Evolutionary conservation across 768 basidiomycete species (phyloP).

Genomic region (Guyanaporus albipodus): DNA sequence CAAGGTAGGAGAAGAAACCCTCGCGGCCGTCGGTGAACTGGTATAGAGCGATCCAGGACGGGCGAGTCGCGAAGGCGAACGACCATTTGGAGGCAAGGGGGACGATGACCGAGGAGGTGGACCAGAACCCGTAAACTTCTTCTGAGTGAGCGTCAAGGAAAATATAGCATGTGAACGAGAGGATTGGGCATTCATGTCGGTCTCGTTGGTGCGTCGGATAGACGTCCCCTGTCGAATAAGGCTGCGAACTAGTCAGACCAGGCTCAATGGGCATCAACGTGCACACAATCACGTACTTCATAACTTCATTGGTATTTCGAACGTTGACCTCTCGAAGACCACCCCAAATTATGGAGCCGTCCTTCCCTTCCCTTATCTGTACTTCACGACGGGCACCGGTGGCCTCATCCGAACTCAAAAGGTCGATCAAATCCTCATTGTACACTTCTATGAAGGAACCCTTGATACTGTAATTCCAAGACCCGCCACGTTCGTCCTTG

Average conservation of each 20-base stretch:
- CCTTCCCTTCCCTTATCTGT: constrained; percentile 95
- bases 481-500: constrained; percentile 67
- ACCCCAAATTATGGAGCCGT: constrained; percentile 95
- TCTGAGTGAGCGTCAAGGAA: constrained; percentile 90
- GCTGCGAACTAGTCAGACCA: constrained; percentile 40
- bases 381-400: constrained; percentile 75
- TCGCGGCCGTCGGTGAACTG: constrained; percentile 32
- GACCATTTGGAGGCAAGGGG: constrained; percentile 67
- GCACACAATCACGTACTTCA: constrained; percentile 60
- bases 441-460: constrained; percentile 97
- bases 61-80: constrained; percentile 73
- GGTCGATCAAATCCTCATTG: constrained; percentile 97
- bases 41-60: constrained; percentile 78
- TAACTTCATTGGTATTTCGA: constrained; percentile 81
- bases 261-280: constrained; percentile 5
- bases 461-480: constrained; percentile 79
- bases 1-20: constrained; percentile 73
- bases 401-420: constrained; percentile 72
- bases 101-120: constrained; percentile 72
- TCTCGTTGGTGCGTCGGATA: constrained; percentile 92
- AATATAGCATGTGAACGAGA: constrained; percentile 99
- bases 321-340: constrained; percentile 91
- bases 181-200: constrained; percentile 98
- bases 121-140: constrained; percentile 72
- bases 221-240: constrained; percentile 86